Base-by-base conservation (phyloP, 441 rosid species). In the Sinapis alba region DNA sequence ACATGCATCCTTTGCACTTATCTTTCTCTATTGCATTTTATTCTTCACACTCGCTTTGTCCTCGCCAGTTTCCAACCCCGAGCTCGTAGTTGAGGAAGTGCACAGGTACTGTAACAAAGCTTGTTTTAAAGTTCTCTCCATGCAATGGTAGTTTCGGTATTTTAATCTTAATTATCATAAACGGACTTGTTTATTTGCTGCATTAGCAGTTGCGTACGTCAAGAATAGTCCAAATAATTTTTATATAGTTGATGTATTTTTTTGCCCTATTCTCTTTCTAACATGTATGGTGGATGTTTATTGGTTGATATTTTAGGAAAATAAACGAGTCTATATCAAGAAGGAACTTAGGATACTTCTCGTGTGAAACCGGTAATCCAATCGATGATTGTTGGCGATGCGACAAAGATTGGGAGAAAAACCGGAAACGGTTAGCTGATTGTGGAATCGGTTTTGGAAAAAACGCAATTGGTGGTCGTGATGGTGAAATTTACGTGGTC, bases 371-470 rank as follows among this genome's bases (percentile, higher is more conserved):
- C 0, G 98, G 97, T 1, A 94, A 94, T 71, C 98, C 98, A 16
- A 88, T 92, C 7, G 98, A 94, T 10, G 98, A 92, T 71, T 94
- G 98, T 85, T 94, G 98, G 98, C 73, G 98, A 41, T 92, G 98
- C 34, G 98, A 92, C 77, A 87, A 96, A 26, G 71, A 88, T 9
- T 94, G 98, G 98, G 92, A 90, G 84, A 83, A 82, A 72, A 94
- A 94, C 81, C 85, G 98, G 4, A 91, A 88, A 74, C 74, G 84
- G n/a, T 76, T 94, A 7, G 97, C 98, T 0, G 93, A 94, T 10
- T 94, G 98, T 32, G 98, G 84, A 5, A 92, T 94, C 62, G 98
- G 98, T 66, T 94, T 94, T 38, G 98, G 98, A 2, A 92, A 92
- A 75, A 90, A 85, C 56, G 97, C 98, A 24, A 51, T 92, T 18